Percentiles rank a stretch among this genome's conserved stretches.
Conservation (phyloP, 345 rosid species). For the Kandelia obovata region DNA sequence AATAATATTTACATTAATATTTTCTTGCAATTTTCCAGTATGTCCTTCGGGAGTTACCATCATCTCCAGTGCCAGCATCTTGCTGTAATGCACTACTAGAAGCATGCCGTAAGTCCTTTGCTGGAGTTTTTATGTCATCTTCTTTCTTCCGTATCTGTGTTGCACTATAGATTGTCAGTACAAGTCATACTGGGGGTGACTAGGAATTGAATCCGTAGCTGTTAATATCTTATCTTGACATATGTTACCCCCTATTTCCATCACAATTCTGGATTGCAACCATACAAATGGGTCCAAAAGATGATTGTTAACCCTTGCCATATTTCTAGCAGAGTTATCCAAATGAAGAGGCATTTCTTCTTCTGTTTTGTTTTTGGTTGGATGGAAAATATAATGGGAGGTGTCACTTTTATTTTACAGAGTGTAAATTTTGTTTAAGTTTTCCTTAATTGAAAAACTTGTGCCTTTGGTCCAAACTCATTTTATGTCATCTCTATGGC, state of each 20-base stretch:
- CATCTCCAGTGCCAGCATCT: slow-evolving; percentile 98
- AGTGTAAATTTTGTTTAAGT: neutral
- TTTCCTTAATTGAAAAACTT: neutral
- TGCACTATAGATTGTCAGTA: neutral
- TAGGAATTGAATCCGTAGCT: no score
- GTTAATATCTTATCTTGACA: neutral
- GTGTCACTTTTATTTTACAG: neutral
- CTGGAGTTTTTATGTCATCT: slow-evolving; percentile 9
- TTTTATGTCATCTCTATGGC: neutral
- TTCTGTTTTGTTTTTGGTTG: neutral
- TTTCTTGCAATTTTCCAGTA: slow-evolving; percentile 46
- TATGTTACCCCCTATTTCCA: neutral
- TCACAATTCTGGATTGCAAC: neutral
- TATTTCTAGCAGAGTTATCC: neutral
- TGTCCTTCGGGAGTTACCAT: slow-evolving; percentile 91
- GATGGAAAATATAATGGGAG: neutral
- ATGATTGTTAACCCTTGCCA: neutral
- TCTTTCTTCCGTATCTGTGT: slow-evolving; percentile 15
- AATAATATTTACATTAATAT: slow-evolving; percentile 20
- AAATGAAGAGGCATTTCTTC: neutral
- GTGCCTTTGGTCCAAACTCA: neutral
- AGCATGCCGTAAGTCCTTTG: slow-evolving; percentile 80
- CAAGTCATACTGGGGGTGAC: no score
- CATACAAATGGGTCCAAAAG: neutral
- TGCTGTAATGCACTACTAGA: slow-evolving; percentile 94